Conservation (phyloP, 176 grass and related monocot species). For the Olyra latifolia region DNA sequence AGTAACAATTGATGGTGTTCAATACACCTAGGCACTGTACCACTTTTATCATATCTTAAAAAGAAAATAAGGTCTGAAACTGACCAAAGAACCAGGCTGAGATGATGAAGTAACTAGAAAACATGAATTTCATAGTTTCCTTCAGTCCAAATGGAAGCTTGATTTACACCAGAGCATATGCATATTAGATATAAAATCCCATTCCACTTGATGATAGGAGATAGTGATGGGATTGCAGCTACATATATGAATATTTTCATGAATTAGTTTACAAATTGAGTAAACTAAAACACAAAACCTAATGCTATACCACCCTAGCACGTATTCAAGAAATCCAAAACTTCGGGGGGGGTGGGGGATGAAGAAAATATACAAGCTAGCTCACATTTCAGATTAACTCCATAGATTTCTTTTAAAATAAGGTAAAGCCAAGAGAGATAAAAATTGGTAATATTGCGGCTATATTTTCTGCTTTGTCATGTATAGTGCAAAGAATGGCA, state of each 20-base stretch:
- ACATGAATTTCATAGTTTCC: neutral
- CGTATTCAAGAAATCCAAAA: neutral
- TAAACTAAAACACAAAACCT: neutral
- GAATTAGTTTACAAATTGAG: neutral
- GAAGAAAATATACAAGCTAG: neutral
- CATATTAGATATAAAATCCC: neutral
- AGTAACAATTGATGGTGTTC: neutral
- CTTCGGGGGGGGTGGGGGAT: no score
- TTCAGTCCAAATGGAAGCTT: neutral
- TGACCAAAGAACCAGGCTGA: neutral
- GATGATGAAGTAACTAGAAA: neutral
- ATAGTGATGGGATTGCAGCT: neutral
- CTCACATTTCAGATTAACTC: neutral
- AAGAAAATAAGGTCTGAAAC: neutral
- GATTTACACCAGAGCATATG: neutral
- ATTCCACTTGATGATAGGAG: neutral
- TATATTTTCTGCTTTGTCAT: no score
- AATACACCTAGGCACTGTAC: neutral
- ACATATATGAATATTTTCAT: neutral
- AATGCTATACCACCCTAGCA: conserved; percentile 3
- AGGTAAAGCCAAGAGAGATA: no score
- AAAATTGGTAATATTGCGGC: no score
- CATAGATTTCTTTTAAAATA: no score
- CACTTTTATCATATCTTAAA: neutral
- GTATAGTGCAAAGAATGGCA: no score